phyloP scores from a whole-genome alignment of 2,329 filamentous ascomycete genomes.

The Beauveria asiatica region DNA sequence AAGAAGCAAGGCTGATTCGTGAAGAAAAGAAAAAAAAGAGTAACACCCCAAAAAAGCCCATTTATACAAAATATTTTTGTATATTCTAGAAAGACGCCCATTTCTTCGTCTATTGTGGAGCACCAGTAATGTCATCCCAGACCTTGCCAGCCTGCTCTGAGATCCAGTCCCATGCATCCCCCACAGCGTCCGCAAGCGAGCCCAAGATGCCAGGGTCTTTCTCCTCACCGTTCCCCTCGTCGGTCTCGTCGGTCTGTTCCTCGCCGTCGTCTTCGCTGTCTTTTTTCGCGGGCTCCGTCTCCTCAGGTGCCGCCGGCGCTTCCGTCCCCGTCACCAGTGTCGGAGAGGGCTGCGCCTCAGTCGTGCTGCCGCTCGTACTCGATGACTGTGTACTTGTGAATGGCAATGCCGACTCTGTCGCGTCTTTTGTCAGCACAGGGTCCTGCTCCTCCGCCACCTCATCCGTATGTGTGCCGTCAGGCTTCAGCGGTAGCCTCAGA shows the following conservation, averaged over 20 bases:
- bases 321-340: neutral
- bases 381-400: constrained; percentile 5
- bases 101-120: neutral
- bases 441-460: constrained; percentile 42
- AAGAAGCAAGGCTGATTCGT: neutral
- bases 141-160: constrained; percentile 13
- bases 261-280: neutral
- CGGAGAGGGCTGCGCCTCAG: neutral
- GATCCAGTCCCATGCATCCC: constrained; percentile 11
- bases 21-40: neutral
- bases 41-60: neutral
- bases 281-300: neutral
- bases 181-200: neutral
- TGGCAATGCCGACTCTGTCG: neutral
- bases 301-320: neutral
- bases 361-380: constrained; percentile 13
- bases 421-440: constrained; percentile 29
- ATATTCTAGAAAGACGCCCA: neutral
- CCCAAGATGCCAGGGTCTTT: neutral
- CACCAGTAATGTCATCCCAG: constrained; percentile 5
- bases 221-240: neutral
- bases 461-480: constrained; percentile 53
- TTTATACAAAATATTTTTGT: neutral
- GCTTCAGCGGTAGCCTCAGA: constrained; percentile 59
- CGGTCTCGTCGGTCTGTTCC: neutral